phyloP scores from a whole-genome alignment of 176 grass and related monocot species.

The Guadua angustifolia region DNA sequence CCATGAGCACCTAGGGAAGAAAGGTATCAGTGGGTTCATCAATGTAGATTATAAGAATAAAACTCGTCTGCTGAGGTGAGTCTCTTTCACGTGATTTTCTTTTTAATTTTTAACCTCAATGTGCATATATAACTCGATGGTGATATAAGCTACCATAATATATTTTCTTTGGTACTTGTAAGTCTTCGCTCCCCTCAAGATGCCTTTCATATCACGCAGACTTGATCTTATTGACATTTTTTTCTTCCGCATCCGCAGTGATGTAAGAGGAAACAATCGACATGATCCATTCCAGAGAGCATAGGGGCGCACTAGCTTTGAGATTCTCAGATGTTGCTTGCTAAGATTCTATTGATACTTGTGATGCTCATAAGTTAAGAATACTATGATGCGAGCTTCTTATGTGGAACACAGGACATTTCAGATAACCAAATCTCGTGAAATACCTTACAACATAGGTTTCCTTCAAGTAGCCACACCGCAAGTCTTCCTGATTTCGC shows the following conservation, averaged over 20 bases:
- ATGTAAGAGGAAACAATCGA: constrained; percentile 96
- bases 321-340: constrained; percentile 77
- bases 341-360: not conserved
- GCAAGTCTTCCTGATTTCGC: constrained; percentile 50
- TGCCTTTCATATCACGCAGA: not conserved
- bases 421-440: constrained; percentile 96
- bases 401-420: constrained; percentile 70
- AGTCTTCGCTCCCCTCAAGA: constrained; percentile 38
- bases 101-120: too few relatives aligned
- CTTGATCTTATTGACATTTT: constrained; percentile 22
- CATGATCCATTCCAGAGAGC: constrained; percentile 85
- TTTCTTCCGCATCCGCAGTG: constrained; percentile 54
- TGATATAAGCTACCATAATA: too few relatives aligned
- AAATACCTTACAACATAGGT: constrained; percentile 98
- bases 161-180: constrained; percentile 99
- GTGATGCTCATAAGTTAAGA: not conserved
- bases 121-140: too few relatives aligned
- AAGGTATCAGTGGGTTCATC: constrained; percentile 84
- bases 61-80: constrained; percentile 77
- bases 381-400: not conserved
- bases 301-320: constrained; percentile 97
- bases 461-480: constrained; percentile 99
- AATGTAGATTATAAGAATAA: constrained; percentile 81
- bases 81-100: constrained; percentile 5
- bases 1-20: constrained; percentile 89